Conservation (phyloP, 768 basidiomycete genomes). For the Termitomyces eurrhizus region DNA sequence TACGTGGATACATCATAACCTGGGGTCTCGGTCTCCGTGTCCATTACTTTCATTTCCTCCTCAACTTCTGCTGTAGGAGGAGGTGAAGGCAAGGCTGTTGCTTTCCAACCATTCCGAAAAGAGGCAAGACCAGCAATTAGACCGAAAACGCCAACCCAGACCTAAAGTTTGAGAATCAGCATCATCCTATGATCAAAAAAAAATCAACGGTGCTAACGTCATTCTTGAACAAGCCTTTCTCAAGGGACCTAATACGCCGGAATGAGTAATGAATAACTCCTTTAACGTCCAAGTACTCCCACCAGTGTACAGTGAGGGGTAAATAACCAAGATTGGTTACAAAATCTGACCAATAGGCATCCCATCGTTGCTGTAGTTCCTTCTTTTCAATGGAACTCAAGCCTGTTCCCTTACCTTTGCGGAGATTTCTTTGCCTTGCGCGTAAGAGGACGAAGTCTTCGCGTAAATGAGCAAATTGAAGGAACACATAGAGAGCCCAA, state of each 20-base stretch:
- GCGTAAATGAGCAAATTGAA: conserved; percentile 70
- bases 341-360: conserved; percentile 67
- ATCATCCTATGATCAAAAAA: not conserved
- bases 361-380: conserved; percentile 58
- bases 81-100: conserved; percentile 47
- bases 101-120: conserved; percentile 70
- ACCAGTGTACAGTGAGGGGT: conserved; percentile 88
- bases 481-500: conserved; percentile 75
- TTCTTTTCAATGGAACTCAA: conserved; percentile 46
- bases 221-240: conserved; percentile 62
- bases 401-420: conserved; percentile 52
- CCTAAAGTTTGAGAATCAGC: conserved; percentile 20
- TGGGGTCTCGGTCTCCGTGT: conserved; percentile 6
- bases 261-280: not conserved
- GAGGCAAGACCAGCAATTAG: conserved; percentile 53
- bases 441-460: conserved; percentile 64
- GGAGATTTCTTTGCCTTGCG: conserved; percentile 49
- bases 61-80: conserved; percentile 16
- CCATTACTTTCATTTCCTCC: conserved; percentile 17
- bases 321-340: conserved; percentile 71
- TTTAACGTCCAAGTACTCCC: conserved; percentile 15
- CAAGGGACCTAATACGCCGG: conserved; percentile 53
- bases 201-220: conserved; percentile 40
- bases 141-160: conserved; percentile 39
- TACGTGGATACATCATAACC: conserved; percentile 25